These are phyloP conservation scores for Ophiognomonia clavigignenti-juglandacearum DNA, from an alignment of 2,329 filamentous ascomycete genomes.

Conservation along the genomic window DNA sequence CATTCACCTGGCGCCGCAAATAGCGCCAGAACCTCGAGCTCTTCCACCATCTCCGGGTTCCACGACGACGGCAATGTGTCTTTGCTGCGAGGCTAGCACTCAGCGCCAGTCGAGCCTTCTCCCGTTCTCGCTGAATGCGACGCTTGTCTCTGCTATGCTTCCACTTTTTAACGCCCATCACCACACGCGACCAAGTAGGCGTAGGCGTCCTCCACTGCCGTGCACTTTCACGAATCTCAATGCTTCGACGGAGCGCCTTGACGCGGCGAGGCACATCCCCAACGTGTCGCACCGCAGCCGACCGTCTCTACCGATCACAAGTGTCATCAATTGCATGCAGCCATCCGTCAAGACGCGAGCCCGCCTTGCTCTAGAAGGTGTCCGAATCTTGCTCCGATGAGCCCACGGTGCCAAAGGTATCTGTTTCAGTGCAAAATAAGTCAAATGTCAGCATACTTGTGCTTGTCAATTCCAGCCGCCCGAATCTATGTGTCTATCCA, in stretches of 20 bases:
- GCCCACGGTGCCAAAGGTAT: conserved; percentile 48
- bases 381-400: conserved; percentile 45
- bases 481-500: background rate
- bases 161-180: background rate
- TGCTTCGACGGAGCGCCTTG: background rate
- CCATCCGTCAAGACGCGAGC: conserved; percentile 11
- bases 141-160: background rate
- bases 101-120: too few species aligned
- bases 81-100: background rate
- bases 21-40: background rate
- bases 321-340: conserved; percentile 10
- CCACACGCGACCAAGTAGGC: background rate
- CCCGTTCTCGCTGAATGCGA: background rate
- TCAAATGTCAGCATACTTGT: background rate
- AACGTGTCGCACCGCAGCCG: background rate
- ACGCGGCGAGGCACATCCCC: background rate
- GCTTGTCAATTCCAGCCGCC: background rate
- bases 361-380: conserved; percentile 39
- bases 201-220: background rate
- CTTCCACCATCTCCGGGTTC: background rate
- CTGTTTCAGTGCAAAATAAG: conserved; percentile 23
- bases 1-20: conserved; percentile 1
- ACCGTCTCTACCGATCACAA: conserved; percentile 7
- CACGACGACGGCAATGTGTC: background rate
- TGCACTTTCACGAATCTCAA: background rate